A percentile compares a stretch with the other conserved stretches of the same genome.
Evolutionary conservation across 2,329 filamentous ascomycete genomes (phyloP).

Genomic region (Colletotrichum spaethianum): DNA sequence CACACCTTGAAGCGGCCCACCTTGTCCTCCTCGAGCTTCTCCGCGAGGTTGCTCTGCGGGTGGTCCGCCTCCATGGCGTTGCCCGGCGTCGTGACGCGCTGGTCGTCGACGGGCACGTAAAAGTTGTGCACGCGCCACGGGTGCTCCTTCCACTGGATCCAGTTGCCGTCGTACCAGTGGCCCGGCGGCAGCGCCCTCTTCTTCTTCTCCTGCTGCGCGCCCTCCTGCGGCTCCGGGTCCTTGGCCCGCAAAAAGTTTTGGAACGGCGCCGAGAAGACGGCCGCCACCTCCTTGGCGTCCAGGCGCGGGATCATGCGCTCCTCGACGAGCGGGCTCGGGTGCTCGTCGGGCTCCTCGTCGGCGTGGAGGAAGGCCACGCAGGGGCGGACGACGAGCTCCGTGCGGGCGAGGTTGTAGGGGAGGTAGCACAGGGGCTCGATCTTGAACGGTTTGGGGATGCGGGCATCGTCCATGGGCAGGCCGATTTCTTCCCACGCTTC

Average conservation of each 20-base stretch:
- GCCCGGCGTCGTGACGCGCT: conserved; percentile 75
- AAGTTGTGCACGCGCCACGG: conserved; percentile 95
- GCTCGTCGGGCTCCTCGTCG: conserved; percentile 57
- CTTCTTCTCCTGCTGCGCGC: no score
- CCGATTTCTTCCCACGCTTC: conserved; percentile 97
- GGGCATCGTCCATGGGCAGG: conserved; percentile 78
- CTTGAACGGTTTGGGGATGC: conserved; percentile 81
- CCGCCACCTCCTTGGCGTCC: conserved; percentile 92
- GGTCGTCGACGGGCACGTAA: conserved; percentile 83
- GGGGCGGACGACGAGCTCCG: conserved; percentile 80
- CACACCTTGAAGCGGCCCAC: conserved; percentile 84
- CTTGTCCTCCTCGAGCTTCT: conserved; percentile 59
- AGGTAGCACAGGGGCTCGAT: conserved; percentile 92
- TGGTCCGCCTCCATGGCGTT: conserved; percentile 47
- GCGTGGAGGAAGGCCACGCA: conserved; percentile 85
- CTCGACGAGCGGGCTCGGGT: conserved; percentile 65
- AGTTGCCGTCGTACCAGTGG: conserved; percentile 88
- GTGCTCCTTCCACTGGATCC: conserved; percentile 83
- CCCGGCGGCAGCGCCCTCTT: conserved; percentile 61
- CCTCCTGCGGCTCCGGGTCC: conserved; percentile 65
- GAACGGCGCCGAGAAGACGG: conserved; percentile 92
- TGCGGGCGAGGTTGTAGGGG: conserved; percentile 81
- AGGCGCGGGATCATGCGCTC: conserved; percentile 83
- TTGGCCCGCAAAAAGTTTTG: conserved; percentile 80
- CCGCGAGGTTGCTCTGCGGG: conserved; percentile 60